These are phyloP conservation scores for Phlyctochytrium bullatum DNA, from an alignment of 192 early-diverging fungal species.

Conservation along the genomic window DNA sequence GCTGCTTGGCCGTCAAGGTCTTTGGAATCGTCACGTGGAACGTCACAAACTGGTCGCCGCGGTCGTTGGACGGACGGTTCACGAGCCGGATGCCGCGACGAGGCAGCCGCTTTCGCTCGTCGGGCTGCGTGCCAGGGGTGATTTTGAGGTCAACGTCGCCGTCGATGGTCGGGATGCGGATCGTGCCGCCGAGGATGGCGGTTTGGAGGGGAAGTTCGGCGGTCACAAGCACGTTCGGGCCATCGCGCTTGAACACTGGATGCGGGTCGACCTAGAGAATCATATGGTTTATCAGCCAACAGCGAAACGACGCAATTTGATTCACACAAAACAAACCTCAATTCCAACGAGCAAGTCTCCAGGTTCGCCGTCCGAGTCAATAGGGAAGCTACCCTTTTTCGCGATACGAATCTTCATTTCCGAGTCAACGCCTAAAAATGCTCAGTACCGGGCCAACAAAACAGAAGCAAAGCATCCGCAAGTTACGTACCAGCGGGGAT, in stretches of 20 bases:
- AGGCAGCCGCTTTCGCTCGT: constrained; percentile 76
- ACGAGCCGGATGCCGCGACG: constrained; percentile 72
- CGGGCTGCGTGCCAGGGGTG: constrained; percentile 83
- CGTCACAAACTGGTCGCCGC: constrained; percentile 90
- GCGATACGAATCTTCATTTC: constrained; percentile 74
- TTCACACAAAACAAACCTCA: background rate
- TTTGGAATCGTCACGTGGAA: constrained; percentile 81
- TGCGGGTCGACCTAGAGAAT: constrained; percentile 40
- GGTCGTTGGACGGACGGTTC: constrained; percentile 33
- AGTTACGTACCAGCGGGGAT: constrained; percentile 60
- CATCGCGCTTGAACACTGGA: constrained; percentile 80
- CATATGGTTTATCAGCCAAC: background rate
- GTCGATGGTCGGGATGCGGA: constrained; percentile 89
- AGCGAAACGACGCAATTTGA: background rate
- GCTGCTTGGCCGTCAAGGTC: constrained; percentile 45
- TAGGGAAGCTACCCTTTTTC: constrained; percentile 80
- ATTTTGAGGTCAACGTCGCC: constrained; percentile 92
- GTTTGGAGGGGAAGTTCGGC: constrained; percentile 77
- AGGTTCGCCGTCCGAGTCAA: constrained; percentile 64
- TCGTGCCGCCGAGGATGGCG: constrained; percentile 83
- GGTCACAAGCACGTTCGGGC: constrained; percentile 72
- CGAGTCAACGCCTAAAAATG: constrained; percentile 63
- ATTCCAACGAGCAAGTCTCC: constrained; percentile 84
- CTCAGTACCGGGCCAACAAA: background rate
- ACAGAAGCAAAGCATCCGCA: constrained; percentile 14